phyloP scores from a whole-genome alignment of 305 asterid genomes.

The Plantago rigida region DNA sequence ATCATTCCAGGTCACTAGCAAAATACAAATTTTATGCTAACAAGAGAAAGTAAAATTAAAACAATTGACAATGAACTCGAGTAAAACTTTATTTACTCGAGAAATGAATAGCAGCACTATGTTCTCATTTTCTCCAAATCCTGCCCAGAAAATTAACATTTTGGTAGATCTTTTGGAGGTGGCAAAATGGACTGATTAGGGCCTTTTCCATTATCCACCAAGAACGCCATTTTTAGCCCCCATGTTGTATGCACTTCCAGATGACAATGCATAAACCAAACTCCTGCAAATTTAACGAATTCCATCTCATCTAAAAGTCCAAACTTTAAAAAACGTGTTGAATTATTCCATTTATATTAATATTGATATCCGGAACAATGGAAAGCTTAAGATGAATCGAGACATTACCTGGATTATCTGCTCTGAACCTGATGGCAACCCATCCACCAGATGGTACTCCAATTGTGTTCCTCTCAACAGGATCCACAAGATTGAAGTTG shows the following conservation, averaged over 20 bases:
- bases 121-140: too few species aligned
- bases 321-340: not conserved
- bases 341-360: too few species aligned
- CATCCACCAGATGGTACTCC: constrained; percentile 61
- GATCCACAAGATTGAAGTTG: constrained; percentile 43
- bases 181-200: constrained; percentile 67
- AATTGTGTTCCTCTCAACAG: constrained; percentile 53
- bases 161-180: constrained; percentile 86
- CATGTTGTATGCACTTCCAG: constrained; percentile 89
- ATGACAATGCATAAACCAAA: constrained; percentile 97
- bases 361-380: too few species aligned
- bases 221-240: constrained; percentile 94
- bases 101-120: too few species aligned
- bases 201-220: constrained; percentile 88
- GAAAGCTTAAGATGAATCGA: not conserved
- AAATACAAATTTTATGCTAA: too few species aligned
- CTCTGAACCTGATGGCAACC: constrained; percentile 49
- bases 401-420: constrained; percentile 51
- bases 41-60: too few species aligned
- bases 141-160: constrained; percentile 30
- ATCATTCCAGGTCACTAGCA: too few species aligned
- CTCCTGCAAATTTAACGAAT: constrained; percentile 38
- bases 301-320: not conserved
- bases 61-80: too few species aligned
- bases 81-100: too few species aligned